phyloP scores from a whole-genome alignment of 1,284 basidiomycete species.

The Stereum hirsutum region DNA sequence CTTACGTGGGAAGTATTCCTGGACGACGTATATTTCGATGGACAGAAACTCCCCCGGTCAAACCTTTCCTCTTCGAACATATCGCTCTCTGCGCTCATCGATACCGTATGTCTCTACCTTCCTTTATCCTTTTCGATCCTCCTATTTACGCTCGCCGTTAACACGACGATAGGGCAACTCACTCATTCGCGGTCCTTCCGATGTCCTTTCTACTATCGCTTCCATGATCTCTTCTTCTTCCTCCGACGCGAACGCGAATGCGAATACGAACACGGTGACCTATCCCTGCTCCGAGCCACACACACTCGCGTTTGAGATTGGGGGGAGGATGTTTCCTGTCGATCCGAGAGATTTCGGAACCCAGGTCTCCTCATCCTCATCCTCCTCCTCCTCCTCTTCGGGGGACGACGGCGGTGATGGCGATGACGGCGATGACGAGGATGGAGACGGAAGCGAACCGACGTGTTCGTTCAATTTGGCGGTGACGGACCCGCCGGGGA shows the following conservation, averaged over 20 bases:
- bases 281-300: conserved; percentile 41
- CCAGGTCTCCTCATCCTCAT: conserved; percentile 24
- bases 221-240: too few relatives aligned
- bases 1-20: conserved; percentile 45
- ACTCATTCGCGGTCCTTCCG: conserved; percentile 27
- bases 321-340: conserved; percentile 50
- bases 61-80: conserved; percentile 16
- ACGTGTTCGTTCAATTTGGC: conserved; percentile 35
- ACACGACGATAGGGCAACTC: conserved; percentile 23
- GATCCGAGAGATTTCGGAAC: conserved; percentile 57
- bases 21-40: conserved; percentile 48
- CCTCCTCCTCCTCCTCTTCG: too few relatives aligned
- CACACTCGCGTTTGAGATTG: conserved; percentile 50
- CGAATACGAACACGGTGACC: too few relatives aligned
- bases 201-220: too few relatives aligned
- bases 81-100: conserved; percentile 33
- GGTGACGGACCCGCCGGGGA: conserved; percentile 40
- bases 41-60: conserved; percentile 33
- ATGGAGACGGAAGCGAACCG: too few relatives aligned
- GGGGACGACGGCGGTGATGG: too few relatives aligned
- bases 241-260: too few relatives aligned
- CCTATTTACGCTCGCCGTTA: conserved; percentile 1
- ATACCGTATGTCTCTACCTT: conserved; percentile 31
- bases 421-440: too few relatives aligned
- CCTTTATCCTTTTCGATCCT: conserved; percentile 1